Evolutionary conservation across 108 stramenopile genomes (phyloP).

Genomic region (Skeletonema marinoi): DNA sequence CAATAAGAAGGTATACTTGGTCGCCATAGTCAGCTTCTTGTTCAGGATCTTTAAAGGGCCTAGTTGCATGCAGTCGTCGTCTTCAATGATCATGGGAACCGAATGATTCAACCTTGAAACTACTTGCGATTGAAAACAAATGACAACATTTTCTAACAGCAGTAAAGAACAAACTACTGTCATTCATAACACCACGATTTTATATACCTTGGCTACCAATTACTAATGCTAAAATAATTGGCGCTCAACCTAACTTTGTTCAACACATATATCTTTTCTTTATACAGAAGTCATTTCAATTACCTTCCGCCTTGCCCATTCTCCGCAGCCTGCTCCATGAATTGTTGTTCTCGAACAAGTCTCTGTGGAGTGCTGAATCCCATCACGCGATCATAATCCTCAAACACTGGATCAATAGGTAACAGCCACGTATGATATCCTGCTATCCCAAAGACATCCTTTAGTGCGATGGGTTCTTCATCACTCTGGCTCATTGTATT

Average conservation of each 20-base stretch:
- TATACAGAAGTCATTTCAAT: background rate
- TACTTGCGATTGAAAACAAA: background rate
- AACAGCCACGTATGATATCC: conserved; percentile 82
- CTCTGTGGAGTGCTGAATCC: conserved; percentile 82
- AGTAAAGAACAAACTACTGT: background rate
- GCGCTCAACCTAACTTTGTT: background rate
- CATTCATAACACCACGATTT: background rate
- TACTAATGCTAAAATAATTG: background rate
- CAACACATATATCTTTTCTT: conserved; percentile 1
- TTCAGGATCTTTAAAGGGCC: too few relatives aligned
- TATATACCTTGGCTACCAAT: background rate
- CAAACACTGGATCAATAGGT: conserved; percentile 88
- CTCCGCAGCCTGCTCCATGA: conserved; percentile 42
- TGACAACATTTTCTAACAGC: background rate
- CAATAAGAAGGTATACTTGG: too few relatives aligned
- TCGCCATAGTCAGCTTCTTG: too few relatives aligned
- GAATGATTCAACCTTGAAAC: too few relatives aligned
- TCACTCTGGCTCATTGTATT: conserved; percentile 84
- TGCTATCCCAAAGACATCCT: conserved; percentile 89
- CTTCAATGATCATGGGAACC: too few relatives aligned
- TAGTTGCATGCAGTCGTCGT: too few relatives aligned
- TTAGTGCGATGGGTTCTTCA: conserved; percentile 83
- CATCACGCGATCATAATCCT: conserved; percentile 82
- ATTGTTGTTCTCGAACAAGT: conserved; percentile 68
- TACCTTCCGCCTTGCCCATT: conserved; percentile 13